Conservation (phyloP, 2,329 filamentous ascomycete genomes). For the Colletotrichum nymphaeae region DNA sequence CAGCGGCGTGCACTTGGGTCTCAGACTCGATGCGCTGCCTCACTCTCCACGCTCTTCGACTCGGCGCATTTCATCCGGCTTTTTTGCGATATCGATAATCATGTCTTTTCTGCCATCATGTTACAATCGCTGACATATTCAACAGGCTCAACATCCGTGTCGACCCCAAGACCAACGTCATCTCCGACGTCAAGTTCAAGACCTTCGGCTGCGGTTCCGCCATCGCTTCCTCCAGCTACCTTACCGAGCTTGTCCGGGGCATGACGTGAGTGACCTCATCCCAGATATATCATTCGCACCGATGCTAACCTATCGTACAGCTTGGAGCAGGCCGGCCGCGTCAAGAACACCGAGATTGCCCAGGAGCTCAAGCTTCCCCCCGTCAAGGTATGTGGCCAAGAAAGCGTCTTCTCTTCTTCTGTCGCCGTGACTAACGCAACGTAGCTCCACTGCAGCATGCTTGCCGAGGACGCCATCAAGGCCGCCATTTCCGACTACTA, state of each 20-base stretch:
- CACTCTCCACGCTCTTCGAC: too few relatives aligned
- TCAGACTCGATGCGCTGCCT: not conserved
- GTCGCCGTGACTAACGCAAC: constrained; percentile 41
- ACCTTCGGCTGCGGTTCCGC: constrained; percentile 95
- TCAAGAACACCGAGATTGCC: constrained; percentile 98
- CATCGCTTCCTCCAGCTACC: constrained; percentile 93
- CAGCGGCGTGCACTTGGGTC: not conserved
- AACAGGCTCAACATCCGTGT: constrained; percentile 81
- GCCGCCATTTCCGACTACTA: constrained; percentile 91
- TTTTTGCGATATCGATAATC: not conserved
- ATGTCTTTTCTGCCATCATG: not conserved
- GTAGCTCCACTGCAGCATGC: constrained; percentile 89
- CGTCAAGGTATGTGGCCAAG: constrained; percentile 74
- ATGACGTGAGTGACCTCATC: constrained; percentile 71
- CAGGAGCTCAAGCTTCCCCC: constrained; percentile 93
- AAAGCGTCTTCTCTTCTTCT: not conserved
- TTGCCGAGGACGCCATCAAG: constrained; percentile 92
- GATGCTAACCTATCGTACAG: constrained; percentile 30
- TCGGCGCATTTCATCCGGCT: not conserved
- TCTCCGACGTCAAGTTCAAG: constrained; percentile 97
- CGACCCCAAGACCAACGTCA: constrained; percentile 87
- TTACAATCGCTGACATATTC: constrained; percentile 1
- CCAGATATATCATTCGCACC: too few relatives aligned
- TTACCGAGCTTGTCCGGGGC: constrained; percentile 95
- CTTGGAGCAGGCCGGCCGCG: constrained; percentile 89